Evolutionary conservation across 2,329 filamentous ascomycete species (phyloP).

Genomic region (Drechslera avenae): DNA sequence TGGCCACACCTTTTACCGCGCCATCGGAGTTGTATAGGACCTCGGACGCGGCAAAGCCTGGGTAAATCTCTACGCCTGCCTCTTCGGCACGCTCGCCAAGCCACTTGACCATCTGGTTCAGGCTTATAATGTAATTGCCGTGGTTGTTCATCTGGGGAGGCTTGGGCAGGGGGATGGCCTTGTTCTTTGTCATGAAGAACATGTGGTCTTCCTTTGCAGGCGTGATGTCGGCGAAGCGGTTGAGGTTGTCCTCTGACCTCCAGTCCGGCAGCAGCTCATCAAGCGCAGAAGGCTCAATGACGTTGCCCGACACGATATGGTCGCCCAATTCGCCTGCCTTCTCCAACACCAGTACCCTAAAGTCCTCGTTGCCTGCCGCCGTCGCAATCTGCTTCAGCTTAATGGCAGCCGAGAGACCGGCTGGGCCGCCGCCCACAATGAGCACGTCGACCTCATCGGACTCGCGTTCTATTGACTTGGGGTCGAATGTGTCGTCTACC

Average conservation of each 20-base stretch:
- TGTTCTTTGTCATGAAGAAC: slow-evolving; percentile 87
- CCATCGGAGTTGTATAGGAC: slow-evolving; percentile 86
- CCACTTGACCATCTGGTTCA: slow-evolving; percentile 97
- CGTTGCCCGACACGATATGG: slow-evolving; percentile 94
- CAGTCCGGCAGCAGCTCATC: slow-evolving; percentile 93
- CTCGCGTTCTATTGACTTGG: slow-evolving; percentile 74
- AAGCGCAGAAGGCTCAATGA: slow-evolving; percentile 86
- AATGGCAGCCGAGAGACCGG: slow-evolving; percentile 90
- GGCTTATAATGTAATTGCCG: slow-evolving; percentile 94
- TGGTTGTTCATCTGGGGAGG: slow-evolving; percentile 98
- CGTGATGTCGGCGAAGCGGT: slow-evolving; percentile 85
- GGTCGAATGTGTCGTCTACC: slow-evolving; percentile 51
- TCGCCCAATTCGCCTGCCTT: slow-evolving; percentile 95
- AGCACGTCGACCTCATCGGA: slow-evolving; percentile 94
- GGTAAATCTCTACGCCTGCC: slow-evolving; percentile 92
- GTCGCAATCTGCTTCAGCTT: slow-evolving; percentile 94
- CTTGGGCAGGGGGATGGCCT: slow-evolving; percentile 77
- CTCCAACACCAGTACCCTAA: slow-evolving; percentile 88
- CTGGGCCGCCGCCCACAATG: slow-evolving; percentile 94
- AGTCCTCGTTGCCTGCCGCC: slow-evolving; percentile 92
- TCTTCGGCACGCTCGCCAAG: slow-evolving; percentile 96
- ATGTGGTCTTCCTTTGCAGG: slow-evolving; percentile 84
- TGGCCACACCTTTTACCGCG: slow-evolving; percentile 90
- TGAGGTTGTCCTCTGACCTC: slow-evolving; percentile 85
- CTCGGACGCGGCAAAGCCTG: slow-evolving; percentile 93